Conservation (phyloP, 106 monocot species). For the Platanthera guangdongensis region DNA sequence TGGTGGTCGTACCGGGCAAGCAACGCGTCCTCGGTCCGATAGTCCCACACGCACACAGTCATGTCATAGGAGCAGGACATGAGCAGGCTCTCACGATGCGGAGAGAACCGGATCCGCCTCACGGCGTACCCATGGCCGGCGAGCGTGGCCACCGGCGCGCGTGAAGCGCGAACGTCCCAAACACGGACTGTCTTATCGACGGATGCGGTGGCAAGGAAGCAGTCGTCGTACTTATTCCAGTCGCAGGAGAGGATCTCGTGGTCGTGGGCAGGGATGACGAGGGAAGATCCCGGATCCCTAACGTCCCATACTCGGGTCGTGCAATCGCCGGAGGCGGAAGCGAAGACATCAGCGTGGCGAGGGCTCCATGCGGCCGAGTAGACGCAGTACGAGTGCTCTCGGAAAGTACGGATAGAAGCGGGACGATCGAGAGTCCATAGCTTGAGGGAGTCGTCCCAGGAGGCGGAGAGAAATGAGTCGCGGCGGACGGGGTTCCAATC, state of each 20-base stretch:
- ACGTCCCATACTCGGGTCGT: conserved; percentile 90
- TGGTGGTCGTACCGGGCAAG: conserved; percentile 69
- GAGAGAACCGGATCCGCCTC: conserved; percentile 69
- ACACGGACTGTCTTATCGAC: conserved; percentile 81
- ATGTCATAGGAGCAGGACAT: conserved; percentile 90
- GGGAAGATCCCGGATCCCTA: conserved; percentile 56
- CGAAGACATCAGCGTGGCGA: conserved; percentile 87
- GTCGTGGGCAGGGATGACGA: conserved; percentile 82
- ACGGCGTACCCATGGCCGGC: conserved; percentile 87
- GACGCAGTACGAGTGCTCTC: conserved; percentile 91
- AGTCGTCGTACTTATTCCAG: conserved; percentile 96
- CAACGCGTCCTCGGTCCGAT: conserved; percentile 54
- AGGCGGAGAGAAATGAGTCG: conserved; percentile 82
- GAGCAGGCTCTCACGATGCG: conserved; percentile 60
- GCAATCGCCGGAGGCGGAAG: conserved; percentile 82
- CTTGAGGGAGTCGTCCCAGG: conserved; percentile 94
- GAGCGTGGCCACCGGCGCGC: conserved; percentile 50
- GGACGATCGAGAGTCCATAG: conserved; percentile 89
- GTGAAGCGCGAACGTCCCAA: conserved; percentile 69
- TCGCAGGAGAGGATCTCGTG: conserved; percentile 80
- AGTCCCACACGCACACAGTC: conserved; percentile 85
- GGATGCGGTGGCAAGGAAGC: conserved; percentile 62
- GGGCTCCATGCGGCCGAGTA: conserved; percentile 73
- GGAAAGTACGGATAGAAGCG: conserved; percentile 68
- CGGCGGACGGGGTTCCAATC: conserved; percentile 98